Evolutionary conservation across 73 alveolate genomes (phyloP), one percentile per base, ranked within the genome.

Genomic region (Durusdinium trenchii): DNA sequence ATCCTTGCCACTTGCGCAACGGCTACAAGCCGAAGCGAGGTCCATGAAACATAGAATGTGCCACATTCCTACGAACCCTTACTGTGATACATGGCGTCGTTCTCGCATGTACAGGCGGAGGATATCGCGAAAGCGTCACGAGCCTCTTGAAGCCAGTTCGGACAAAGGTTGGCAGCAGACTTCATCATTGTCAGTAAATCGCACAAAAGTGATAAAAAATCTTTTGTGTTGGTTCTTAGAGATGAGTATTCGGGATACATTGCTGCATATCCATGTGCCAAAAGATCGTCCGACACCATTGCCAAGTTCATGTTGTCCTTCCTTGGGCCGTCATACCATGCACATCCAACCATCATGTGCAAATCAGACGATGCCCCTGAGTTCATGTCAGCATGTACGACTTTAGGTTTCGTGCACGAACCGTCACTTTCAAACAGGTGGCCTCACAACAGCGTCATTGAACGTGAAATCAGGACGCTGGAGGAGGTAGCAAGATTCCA

Each of bases 211-310:
- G 93, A 82, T 5, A 51, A 84, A 20, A 78, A 48, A 52, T 30
- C 94, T 36, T 76, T 51, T 36, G 94, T 84, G 52, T 51, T n/a
- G 94, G 94, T 84, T 48, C 35, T 84, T 45, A 50, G 76, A 23
- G 94, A 84, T 42, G 94, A 50, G 57, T 84, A 18, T 36, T 84
- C 79, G 3, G 79, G 76, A 18, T 48, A 48, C 78, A 51, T 84
- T 36, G 60, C 43, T n/a, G 78, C 94, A 84, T 84, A 84, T 52
- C 76, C 93, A 48, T 82, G 93, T 51, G 6, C 94, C 76, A 51
- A 35, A n/a, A 51, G 94, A 42, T 9, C 50, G 5, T 48, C 94
- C 23, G 94, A 84, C 16, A 7, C 46, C 26, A 40, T 84, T 1
- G 94, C 40, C 35, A 84, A 36, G 69, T 51, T 35, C n/a, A 3